phyloP scores from a whole-genome alignment of 176 grass and related monocot species.

The Carex myosuroides region DNA sequence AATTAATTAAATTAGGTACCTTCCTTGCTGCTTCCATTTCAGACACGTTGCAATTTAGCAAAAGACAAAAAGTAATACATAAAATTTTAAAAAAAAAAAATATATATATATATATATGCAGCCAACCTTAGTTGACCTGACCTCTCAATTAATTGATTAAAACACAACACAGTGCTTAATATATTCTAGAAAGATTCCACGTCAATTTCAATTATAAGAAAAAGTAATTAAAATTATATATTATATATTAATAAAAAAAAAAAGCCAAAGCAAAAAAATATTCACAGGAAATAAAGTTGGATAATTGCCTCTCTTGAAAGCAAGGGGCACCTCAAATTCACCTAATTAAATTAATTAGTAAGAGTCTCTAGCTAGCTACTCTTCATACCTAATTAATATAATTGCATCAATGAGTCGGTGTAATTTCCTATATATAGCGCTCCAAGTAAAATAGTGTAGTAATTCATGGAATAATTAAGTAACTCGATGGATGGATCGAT shows the following conservation, averaged over 20 bases:
- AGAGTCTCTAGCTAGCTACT: background rate
- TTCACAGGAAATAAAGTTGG: background rate
- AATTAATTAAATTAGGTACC: background rate
- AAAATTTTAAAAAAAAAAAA: too few species aligned
- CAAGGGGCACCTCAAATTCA: slow-evolving; percentile 9
- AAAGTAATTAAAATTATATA: too few species aligned
- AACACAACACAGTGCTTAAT: background rate
- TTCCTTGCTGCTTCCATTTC: slow-evolving; percentile 12
- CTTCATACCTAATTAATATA: background rate
- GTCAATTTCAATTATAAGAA: background rate
- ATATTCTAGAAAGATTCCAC: slow-evolving; percentile 22
- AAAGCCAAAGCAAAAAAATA: slow-evolving; percentile 5
- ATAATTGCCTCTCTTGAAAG: slow-evolving; percentile 24
- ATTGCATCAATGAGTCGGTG: background rate
- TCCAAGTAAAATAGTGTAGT: background rate
- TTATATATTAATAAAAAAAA: background rate
- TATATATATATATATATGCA: background rate
- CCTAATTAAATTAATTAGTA: background rate
- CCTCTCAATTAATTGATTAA: background rate
- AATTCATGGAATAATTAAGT: background rate
- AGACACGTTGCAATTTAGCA: slow-evolving; percentile 11
- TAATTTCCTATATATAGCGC: background rate
- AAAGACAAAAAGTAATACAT: background rate
- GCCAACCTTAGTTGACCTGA: background rate
- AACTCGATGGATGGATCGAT: too few species aligned